Base-by-base conservation (phyloP, 495 filamentous ascomycete genomes). In the Hyaloscypha bicolor region DNA sequence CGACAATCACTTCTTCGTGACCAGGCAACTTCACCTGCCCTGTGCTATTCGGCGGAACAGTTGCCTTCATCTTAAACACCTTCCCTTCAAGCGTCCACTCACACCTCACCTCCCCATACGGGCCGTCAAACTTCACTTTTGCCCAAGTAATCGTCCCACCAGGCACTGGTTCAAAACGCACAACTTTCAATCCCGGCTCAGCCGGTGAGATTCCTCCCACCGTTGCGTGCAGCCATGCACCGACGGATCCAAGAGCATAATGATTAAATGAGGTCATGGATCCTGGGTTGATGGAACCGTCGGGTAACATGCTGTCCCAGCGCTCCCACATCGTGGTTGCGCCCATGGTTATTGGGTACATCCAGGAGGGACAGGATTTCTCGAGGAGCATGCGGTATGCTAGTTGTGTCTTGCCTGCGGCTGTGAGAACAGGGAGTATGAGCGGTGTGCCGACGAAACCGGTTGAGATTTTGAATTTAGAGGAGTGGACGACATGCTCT, bases 241-340 rank as follows among this genome's bases (percentile, higher is more conserved):
- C 62, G 8, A 69, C 66, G 12, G 39, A 55, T 4, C 82, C 81
- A 30, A 85, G 69, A 0, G 81, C 81, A 64, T 84, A 83, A 55
- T 83, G 80, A 63, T 84, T 87, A 66, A 87, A 87, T 9, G 78
- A 82, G 0, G 82, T 85, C 84, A 87, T 87, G 29, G 76, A 66
- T 0, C 82, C 82, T 0, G 82, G 78, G 59, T 87, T 86, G 19
- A 86, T 73, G 6, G 68, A 73, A 0, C 84, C 83, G 68, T 86
- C 79, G 0, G 79, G 77, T 3, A 84, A 73, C 64, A 87, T 78
- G 31, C 77, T 79, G 67, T 86, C 83, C 85, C 85, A 86, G 1
- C 85, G 77, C 67, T 87, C 84, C 84, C 84, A 86, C 14, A 82
- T 82, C 2, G 68, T 71, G 0, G 85, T 87, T 0, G 78, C 83